phyloP scores from a whole-genome alignment of 2,329 filamentous ascomycete genomes.

The Decorospora gaudefroyi region DNA sequence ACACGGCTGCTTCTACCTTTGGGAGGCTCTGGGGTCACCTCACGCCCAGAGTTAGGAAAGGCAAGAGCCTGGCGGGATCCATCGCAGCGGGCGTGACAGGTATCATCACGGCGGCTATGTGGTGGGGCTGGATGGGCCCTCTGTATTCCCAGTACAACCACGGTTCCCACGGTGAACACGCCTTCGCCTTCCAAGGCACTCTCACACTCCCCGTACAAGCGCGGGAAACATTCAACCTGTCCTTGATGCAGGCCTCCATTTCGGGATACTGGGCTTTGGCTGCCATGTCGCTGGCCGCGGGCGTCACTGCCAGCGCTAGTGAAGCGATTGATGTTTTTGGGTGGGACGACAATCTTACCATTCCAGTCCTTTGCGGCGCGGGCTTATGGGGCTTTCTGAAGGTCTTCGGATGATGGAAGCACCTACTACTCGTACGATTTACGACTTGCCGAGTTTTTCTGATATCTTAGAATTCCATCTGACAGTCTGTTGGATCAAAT shows the following conservation, averaged over 20 bases:
- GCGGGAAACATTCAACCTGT: constrained; percentile 65
- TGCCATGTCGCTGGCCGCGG: constrained; percentile 82
- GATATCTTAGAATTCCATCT: constrained; percentile 16
- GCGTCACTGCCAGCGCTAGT: constrained; percentile 84
- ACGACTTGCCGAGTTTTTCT: constrained; percentile 15
- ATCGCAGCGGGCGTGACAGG: constrained; percentile 82
- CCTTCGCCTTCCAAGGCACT: constrained; percentile 80
- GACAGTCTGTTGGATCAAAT: constrained; percentile 9
- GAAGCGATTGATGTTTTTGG: constrained; percentile 91
- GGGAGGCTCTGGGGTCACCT: constrained; percentile 87
- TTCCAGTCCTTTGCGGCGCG: constrained; percentile 85
- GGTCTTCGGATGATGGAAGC: constrained; percentile 64
- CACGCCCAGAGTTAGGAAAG: constrained; percentile 79
- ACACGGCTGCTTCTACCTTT: constrained; percentile 94
- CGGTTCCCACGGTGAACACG: constrained; percentile 54
- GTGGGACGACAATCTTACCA: constrained; percentile 97
- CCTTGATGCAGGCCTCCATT: constrained; percentile 63
- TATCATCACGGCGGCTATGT: constrained; percentile 78
- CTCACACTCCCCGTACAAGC: constrained; percentile 69
- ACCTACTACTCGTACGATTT: not conserved
- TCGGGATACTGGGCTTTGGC: constrained; percentile 74
- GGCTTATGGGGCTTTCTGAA: constrained; percentile 92
- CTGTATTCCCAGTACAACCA: constrained; percentile 41
- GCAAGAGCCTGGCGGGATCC: constrained; percentile 91
- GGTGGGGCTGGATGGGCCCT: constrained; percentile 86